Percentiles rank a stretch among this genome's conserved stretches.
Conservation (phyloP, 2,329 filamentous ascomycete genomes). For the Claviceps lovelessii region DNA sequence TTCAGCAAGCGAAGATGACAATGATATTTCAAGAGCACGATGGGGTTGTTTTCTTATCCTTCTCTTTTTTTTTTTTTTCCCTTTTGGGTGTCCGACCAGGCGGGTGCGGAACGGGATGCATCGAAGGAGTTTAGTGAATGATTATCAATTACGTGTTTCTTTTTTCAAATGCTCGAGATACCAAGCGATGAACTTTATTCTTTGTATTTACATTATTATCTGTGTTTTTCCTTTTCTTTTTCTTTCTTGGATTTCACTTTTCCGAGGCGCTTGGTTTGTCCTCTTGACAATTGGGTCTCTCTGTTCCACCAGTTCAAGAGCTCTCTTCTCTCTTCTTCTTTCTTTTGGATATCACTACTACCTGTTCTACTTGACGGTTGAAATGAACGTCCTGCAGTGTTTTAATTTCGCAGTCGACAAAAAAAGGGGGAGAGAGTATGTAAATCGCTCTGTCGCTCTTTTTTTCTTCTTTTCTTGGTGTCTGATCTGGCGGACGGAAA, state of each 20-base stretch:
- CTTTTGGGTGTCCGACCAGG: background rate
- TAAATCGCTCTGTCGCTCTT: background rate
- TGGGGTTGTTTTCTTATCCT: background rate
- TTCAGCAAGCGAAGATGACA: constrained; percentile 1
- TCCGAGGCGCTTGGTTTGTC: background rate
- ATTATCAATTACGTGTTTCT: constrained; percentile 7
- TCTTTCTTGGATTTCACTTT: constrained; percentile 6
- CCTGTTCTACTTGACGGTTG: constrained; percentile 2
- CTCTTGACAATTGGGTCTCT: constrained; percentile 7
- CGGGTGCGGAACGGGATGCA: constrained; percentile 7
- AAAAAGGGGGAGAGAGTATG: background rate
- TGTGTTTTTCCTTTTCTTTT: background rate
- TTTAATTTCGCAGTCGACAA: constrained; percentile 5
- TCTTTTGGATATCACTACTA: constrained; percentile 8
- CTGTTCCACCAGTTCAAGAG: constrained; percentile 4
- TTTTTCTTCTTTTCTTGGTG: background rate
- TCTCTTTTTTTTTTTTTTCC: background rate
- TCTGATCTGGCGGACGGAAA: background rate
- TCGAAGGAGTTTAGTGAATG: constrained; percentile 13
- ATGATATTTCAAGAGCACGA: constrained; percentile 3
- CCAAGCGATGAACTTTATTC: constrained; percentile 19
- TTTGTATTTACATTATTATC: constrained; percentile 17
- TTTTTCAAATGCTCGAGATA: constrained; percentile 19
- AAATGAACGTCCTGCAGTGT: constrained; percentile 7
- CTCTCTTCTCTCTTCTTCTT: background rate